A percentile compares a stretch with the other conserved stretches of the same genome.
These are phyloP conservation scores for Septoria linicola DNA, from an alignment of 2,329 filamentous ascomycete genomes.

Conservation along the genomic window DNA sequence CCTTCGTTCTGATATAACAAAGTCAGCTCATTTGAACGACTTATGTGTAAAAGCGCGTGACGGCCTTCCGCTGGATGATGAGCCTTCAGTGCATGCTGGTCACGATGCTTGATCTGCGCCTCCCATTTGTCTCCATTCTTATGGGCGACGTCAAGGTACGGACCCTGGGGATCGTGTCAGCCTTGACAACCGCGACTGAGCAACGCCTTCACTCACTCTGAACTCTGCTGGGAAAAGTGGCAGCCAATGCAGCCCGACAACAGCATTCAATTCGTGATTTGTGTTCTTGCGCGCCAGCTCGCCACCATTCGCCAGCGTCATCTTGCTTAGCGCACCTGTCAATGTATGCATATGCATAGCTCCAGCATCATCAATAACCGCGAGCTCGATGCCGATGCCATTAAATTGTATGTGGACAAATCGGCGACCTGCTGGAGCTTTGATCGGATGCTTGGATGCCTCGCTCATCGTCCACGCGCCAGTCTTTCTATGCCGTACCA, in stretches of 20 bases:
- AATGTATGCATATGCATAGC: conserved; percentile 73
- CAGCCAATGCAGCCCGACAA: conserved; percentile 84
- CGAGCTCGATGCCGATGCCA: conserved; percentile 72
- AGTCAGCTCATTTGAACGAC: conserved; percentile 69
- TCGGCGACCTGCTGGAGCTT: conserved; percentile 60
- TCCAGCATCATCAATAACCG: conserved; percentile 76
- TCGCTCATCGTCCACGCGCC: conserved; percentile 76
- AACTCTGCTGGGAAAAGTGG: conserved; percentile 41
- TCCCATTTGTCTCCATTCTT: conserved; percentile 56
- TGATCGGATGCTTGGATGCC: conserved; percentile 64
- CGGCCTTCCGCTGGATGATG: conserved; percentile 70
- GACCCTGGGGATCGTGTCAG: conserved; percentile 35
- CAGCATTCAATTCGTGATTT: conserved; percentile 69
- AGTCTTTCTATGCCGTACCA: conserved; percentile 66
- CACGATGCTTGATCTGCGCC: conserved; percentile 66
- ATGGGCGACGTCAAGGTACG: conserved; percentile 39
- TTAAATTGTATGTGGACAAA: conserved; percentile 84
- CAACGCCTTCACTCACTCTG: conserved; percentile 26
- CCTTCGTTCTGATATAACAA: conserved; percentile 76
- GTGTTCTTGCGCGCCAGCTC: conserved; percentile 63
- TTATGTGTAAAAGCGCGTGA: conserved; percentile 74
- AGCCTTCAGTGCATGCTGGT: conserved; percentile 61
- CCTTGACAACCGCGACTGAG: conserved; percentile 2
- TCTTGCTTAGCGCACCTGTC: conserved; percentile 69
- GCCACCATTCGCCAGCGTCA: conserved; percentile 54